Percentiles rank a stretch among this genome's conserved stretches.
Conservation (phyloP, 108 stramenopile genomes). For the Cyclotella atomus region DNA sequence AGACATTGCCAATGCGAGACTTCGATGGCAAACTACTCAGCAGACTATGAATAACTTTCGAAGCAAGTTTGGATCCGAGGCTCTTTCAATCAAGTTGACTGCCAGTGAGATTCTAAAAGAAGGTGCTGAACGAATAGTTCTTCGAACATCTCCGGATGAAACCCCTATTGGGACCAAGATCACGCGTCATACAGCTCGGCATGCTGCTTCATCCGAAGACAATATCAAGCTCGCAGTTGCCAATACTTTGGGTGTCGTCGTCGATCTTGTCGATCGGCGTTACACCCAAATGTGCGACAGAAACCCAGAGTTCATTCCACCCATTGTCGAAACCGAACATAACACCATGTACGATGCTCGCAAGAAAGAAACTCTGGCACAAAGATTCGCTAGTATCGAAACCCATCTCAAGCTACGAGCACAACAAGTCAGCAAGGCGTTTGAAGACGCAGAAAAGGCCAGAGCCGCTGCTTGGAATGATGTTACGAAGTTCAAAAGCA, state of each 20-base stretch:
- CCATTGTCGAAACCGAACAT: conserved; percentile 33
- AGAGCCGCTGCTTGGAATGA: conserved; percentile 26
- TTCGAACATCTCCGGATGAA: not conserved
- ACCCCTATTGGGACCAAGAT: conserved; percentile 10
- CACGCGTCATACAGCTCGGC: not conserved
- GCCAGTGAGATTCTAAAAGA: conserved; percentile 19
- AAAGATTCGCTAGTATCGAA: conserved; percentile 53
- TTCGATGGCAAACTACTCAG: conserved; percentile 7
- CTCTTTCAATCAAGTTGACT: not conserved
- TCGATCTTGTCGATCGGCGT: conserved; percentile 33
- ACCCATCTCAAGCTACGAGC: conserved; percentile 20
- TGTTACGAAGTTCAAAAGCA: not conserved
- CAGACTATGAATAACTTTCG: not conserved
- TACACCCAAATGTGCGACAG: conserved; percentile 17
- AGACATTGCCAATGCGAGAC: not conserved
- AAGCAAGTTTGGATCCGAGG: not conserved
- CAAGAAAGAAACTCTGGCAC: conserved; percentile 60
- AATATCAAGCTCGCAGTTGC: conserved; percentile 12
- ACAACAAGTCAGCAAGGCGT: conserved; percentile 28
- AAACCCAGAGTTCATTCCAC: conserved; percentile 55
- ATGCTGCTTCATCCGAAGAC: conserved; percentile 10
- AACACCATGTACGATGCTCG: conserved; percentile 27
- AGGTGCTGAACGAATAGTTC: conserved; percentile 20
- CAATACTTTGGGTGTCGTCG: conserved; percentile 24
- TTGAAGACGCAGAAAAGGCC: conserved; percentile 60